phyloP scores from a whole-genome alignment of 2,329 filamentous ascomycete genomes.

The Emmonsia crescens region DNA sequence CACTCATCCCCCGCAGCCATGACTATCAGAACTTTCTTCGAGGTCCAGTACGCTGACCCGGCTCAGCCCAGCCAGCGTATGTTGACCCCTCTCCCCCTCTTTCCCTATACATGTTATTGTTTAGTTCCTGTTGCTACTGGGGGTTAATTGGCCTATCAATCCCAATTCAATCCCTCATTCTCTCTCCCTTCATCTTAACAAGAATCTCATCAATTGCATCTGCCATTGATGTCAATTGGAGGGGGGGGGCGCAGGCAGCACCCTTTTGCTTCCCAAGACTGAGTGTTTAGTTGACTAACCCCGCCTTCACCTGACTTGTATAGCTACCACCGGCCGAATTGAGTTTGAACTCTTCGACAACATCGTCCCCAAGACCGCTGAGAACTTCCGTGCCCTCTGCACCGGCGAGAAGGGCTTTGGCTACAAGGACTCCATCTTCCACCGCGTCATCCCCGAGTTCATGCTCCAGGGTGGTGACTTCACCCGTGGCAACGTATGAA shows the following conservation, averaged over 20 bases:
- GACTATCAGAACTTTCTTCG: slow-evolving; percentile 65
- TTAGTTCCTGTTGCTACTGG: not conserved
- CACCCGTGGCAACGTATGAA: slow-evolving; percentile 76
- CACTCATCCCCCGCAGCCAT: slow-evolving; percentile 61
- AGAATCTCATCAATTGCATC: not conserved
- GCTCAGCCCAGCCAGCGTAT: slow-evolving; percentile 34
- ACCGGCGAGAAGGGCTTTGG: slow-evolving; percentile 70
- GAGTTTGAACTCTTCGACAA: slow-evolving; percentile 82
- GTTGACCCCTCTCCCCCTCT: not conserved
- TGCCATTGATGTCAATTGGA: not conserved
- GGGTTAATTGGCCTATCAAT: not conserved
- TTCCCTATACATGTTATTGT: not conserved
- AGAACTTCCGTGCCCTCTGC: slow-evolving; percentile 80
- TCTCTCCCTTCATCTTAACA: not conserved
- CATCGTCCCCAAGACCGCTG: slow-evolving; percentile 74
- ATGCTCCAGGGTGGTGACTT: slow-evolving; percentile 97
- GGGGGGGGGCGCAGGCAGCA: too few species aligned
- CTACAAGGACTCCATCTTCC: slow-evolving; percentile 75
- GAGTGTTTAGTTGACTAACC: not conserved
- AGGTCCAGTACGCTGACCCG: slow-evolving; percentile 51
- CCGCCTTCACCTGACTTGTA: not conserved
- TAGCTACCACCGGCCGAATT: slow-evolving; percentile 54
- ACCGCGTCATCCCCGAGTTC: slow-evolving; percentile 86
- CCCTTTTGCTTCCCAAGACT: not conserved
- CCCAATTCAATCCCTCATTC: not conserved